Percentiles rank a stretch among this genome's conserved stretches.
These are phyloP conservation scores for Sinapis alba DNA, from an alignment of 441 rosid genomes.

Conservation along the genomic window DNA sequence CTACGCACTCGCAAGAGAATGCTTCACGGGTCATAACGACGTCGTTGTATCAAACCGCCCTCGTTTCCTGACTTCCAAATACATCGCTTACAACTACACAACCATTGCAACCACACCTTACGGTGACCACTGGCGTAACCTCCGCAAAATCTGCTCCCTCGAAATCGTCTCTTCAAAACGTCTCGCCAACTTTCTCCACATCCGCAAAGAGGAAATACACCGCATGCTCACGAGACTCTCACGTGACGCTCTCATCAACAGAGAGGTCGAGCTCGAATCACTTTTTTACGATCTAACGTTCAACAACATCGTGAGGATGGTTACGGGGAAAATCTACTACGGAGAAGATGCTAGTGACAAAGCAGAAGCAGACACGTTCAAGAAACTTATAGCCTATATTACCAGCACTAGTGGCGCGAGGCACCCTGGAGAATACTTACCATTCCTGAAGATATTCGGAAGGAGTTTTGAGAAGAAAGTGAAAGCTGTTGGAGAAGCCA, in stretches of 20 bases:
- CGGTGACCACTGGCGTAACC: slow-evolving; percentile 42
- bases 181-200: slow-evolving; percentile 9
- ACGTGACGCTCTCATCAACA: slow-evolving; percentile 8
- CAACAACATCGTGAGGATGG: slow-evolving; percentile 38
- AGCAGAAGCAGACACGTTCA: slow-evolving; percentile 22
- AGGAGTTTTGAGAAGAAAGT: slow-evolving; percentile 35
- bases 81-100: slow-evolving; percentile 28
- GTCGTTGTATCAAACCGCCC: slow-evolving; percentile 30
- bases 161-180: slow-evolving; percentile 34
- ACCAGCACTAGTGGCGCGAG: slow-evolving; percentile 25
- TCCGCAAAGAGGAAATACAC: slow-evolving; percentile 29
- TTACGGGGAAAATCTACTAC: slow-evolving; percentile 31
- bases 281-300: slow-evolving; percentile 22
- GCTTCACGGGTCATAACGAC: slow-evolving; percentile 35
- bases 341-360: slow-evolving; percentile 15
- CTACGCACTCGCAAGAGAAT: slow-evolving; percentile 18
- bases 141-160: slow-evolving; percentile 21
- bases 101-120: slow-evolving; percentile 30
- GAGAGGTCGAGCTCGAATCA: slow-evolving; percentile 21
- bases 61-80: slow-evolving; percentile 18
- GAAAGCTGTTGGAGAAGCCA: slow-evolving; percentile 24
- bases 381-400: slow-evolving; percentile 14
- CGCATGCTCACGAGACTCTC: slow-evolving; percentile 13
- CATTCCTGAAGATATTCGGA: slow-evolving; percentile 31
- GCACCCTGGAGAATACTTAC: slow-evolving; percentile 38